These are phyloP conservation scores for Straminergon stramineum DNA, from an alignment of 225 moss, liverwort and hornwort species.

Conservation along the genomic window DNA sequence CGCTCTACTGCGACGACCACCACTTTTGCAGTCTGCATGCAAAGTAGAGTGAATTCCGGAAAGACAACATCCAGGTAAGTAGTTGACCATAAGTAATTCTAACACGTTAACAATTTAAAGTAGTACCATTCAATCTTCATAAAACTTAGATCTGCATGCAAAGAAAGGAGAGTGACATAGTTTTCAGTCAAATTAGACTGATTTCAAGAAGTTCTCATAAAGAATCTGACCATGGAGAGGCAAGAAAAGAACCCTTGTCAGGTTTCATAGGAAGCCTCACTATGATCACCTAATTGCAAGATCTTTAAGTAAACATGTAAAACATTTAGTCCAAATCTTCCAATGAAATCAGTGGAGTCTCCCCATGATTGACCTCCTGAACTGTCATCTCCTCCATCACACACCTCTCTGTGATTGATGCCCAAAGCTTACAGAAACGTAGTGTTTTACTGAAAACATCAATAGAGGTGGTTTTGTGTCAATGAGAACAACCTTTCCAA, in stretches of 20 bases:
- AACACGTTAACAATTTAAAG: background rate
- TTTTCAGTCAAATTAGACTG: background rate
- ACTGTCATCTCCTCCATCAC: background rate
- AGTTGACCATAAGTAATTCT: background rate
- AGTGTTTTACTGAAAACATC: background rate
- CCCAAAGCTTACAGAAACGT: background rate
- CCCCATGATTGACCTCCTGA: background rate
- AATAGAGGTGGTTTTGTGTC: background rate
- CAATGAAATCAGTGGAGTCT: background rate
- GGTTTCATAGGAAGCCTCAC: too few species aligned
- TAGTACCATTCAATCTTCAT: background rate
- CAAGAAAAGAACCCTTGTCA: background rate
- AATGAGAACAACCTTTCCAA: conserved; percentile 39
- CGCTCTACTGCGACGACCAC: conserved; percentile 47
- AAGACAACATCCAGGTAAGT: background rate
- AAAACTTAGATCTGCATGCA: background rate
- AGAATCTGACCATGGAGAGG: background rate
- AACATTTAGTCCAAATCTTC: background rate
- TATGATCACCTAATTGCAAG: background rate
- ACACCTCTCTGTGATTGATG: background rate
- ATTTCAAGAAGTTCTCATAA: background rate
- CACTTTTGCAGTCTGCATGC: conserved; percentile 57
- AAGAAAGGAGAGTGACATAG: background rate
- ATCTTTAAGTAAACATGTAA: background rate
- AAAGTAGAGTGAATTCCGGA: background rate